Evolutionary conservation across 202 grass and related monocot genomes (phyloP), one percentile per base, ranked within the genome.

Genomic region (Dendrocalamus latiflorus): DNA sequence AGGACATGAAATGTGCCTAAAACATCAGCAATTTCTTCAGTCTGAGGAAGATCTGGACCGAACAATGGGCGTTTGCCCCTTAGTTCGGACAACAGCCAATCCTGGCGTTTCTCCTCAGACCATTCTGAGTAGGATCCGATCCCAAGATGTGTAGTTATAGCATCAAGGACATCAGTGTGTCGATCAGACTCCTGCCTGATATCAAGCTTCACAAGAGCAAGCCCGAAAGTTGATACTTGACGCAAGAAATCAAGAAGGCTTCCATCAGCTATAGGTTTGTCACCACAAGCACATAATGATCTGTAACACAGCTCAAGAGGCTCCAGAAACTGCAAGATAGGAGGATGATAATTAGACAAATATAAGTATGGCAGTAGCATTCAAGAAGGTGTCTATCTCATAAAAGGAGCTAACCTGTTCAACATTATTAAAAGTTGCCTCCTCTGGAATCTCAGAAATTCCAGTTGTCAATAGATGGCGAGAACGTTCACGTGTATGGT

Each of bases 131-230:
- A 99, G 47, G 96, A 99, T 68, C 96, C 96, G 65, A 99, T 91
- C 30, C 87, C 93, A 70, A 99, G 91, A 85, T 99, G 88, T 72
- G 17, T 91, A 24, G 96, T 99, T 79, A 99, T 93, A 5, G 96
- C 86, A 76, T 96, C 93, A 86, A 99, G 84, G 47, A 94, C 96
- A 60, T 99, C 96, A 57, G 91, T 94, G 81, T 99, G 96, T 69
- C 93, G 88, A 65, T 99, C 96, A 86, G 96, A 99, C 89, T 96
- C 96, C 91, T 99, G 96, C 78, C 96, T 93, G 28, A 99, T 99
- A 76, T 99, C 96, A 75, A 99, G 96, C 78, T 91, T 95, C 66
- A 99, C 96, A 78, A 99, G 89, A 75, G 96, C 92, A 74, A 99
- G 91, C 49, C 96, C 93, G 15, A 99, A 99, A 65, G 93, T 99